Evolutionary conservation across 2,329 filamentous ascomycete genomes (phyloP).

Genomic region (Microsporum audouinii): DNA sequence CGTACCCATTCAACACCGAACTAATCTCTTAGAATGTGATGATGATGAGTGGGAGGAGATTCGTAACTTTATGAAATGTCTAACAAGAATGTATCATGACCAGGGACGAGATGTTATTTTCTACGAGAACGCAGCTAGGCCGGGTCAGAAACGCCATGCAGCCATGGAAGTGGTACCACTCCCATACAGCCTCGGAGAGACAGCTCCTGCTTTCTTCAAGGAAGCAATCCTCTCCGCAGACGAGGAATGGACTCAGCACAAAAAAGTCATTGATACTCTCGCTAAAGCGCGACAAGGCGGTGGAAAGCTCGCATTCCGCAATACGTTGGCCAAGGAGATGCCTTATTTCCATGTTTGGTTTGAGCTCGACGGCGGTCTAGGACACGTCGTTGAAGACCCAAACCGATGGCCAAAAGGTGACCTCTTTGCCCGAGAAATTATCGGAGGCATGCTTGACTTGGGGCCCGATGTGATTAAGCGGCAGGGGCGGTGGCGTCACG

Average conservation of each 20-base stretch:
- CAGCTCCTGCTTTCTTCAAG: conserved; percentile 84
- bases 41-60: conserved; percentile 99
- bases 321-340: conserved; percentile 82
- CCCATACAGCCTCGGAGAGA: conserved; percentile 82
- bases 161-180: conserved; percentile 78
- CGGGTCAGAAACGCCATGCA: conserved; percentile 68
- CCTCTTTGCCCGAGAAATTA: conserved; percentile 79
- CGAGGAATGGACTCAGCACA: conserved; percentile 91
- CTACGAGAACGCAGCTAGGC: conserved; percentile 88
- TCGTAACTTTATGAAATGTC: conserved; percentile 95
- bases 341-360: conserved; percentile 99
- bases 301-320: conserved; percentile 71
- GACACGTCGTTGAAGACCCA: conserved; percentile 81
- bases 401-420: conserved; percentile 81
- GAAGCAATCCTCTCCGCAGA: conserved; percentile 83
- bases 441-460: conserved; percentile 83
- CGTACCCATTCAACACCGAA: conserved; percentile 74
- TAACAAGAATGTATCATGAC: conserved; percentile 88
- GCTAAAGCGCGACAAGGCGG: conserved; percentile 48
- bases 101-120: conserved; percentile 88
- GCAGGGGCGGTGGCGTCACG: conserved; percentile 72
- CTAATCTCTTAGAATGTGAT: conserved; percentile 91
- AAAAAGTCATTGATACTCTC: conserved; percentile 81
- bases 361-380: conserved; percentile 77
- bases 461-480: conserved; percentile 75